A percentile compares a stretch with the other conserved stretches of the same genome.
These are phyloP conservation scores for Leishmania martiniquensis DNA, from an alignment of 208 protist species.

Conservation along the genomic window DNA sequence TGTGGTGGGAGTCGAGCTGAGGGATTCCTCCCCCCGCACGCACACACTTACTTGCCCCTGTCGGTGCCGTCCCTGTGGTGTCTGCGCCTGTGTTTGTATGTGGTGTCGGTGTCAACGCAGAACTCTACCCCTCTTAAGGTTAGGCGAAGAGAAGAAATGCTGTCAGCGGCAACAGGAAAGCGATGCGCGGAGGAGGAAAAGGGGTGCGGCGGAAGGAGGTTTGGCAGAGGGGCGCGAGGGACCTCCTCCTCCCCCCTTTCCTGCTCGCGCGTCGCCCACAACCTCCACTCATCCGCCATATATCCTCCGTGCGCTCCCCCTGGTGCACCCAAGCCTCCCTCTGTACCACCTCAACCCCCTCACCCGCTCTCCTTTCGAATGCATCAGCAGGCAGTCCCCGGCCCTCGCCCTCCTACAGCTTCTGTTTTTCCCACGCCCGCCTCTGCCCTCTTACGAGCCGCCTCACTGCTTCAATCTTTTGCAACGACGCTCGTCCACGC, in stretches of 20 bases:
- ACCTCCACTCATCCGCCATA: background rate
- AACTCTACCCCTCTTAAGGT: background rate
- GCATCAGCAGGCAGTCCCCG: background rate
- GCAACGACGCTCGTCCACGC: background rate
- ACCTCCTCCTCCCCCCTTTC: background rate
- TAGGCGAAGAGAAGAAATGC: too few relatives aligned
- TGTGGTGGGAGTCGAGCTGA: too few relatives aligned
- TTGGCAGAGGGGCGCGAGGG: background rate
- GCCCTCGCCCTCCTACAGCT: background rate
- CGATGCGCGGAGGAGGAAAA: background rate
- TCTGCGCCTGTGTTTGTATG: background rate
- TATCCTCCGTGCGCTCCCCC: background rate
- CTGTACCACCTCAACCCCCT: background rate
- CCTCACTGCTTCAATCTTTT: background rate
- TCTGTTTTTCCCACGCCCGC: too few relatives aligned
- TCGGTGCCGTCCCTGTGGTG: background rate
- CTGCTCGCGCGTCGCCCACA: too few relatives aligned
- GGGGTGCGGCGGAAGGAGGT: background rate
- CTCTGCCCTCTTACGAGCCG: background rate
- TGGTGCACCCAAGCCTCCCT: background rate
- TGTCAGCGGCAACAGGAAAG: background rate
- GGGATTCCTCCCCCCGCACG: too few relatives aligned
- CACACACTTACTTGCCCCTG: too few relatives aligned
- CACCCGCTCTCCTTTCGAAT: background rate
- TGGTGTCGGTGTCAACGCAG: conserved; percentile 11